Percentiles rank a stretch among this genome's conserved stretches.
phyloP scores from a whole-genome alignment of 2,329 filamentous ascomycete species.

The Penicillium griseofulvum region DNA sequence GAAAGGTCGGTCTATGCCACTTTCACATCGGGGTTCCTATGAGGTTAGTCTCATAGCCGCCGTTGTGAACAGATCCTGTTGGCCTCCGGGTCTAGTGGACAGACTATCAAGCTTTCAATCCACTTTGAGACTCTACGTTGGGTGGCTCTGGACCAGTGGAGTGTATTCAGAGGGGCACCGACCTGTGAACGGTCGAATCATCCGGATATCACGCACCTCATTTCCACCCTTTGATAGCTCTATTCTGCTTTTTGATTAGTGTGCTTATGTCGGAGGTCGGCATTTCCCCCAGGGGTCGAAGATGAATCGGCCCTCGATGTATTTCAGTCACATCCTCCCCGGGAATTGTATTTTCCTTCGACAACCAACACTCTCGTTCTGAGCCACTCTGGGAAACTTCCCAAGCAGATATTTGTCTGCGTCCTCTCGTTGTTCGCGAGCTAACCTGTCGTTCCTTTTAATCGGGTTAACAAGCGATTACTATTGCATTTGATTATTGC shows the following conservation, averaged over 20 bases:
- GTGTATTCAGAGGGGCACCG: background rate
- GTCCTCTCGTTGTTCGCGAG: slow-evolving; percentile 52
- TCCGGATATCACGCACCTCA: slow-evolving; percentile 3
- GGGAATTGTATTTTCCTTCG: slow-evolving; percentile 10
- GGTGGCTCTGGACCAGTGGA: background rate
- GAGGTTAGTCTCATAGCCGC: background rate
- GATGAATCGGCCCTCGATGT: background rate
- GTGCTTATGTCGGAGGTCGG: slow-evolving; percentile 5
- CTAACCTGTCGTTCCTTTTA: slow-evolving; percentile 32
- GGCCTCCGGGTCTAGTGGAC: background rate
- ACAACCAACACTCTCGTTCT: slow-evolving; percentile 10
- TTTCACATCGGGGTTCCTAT: background rate
- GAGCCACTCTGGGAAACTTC: slow-evolving; percentile 16
- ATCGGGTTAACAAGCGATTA: slow-evolving; percentile 32
- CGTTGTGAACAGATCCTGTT: background rate
- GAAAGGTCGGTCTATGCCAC: background rate
- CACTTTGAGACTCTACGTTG: background rate
- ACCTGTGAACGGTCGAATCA: background rate
- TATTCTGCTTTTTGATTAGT: slow-evolving; percentile 8
- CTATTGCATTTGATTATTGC: slow-evolving; percentile 28
- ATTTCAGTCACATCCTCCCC: slow-evolving; percentile 5
- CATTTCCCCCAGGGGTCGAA: slow-evolving; percentile 1
- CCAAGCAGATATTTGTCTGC: slow-evolving; percentile 49
- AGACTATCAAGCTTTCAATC: background rate
- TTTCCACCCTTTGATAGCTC: slow-evolving; percentile 5